Evolutionary conservation across 345 rosid genomes (phyloP).

Genomic region (Firmiana major): DNA sequence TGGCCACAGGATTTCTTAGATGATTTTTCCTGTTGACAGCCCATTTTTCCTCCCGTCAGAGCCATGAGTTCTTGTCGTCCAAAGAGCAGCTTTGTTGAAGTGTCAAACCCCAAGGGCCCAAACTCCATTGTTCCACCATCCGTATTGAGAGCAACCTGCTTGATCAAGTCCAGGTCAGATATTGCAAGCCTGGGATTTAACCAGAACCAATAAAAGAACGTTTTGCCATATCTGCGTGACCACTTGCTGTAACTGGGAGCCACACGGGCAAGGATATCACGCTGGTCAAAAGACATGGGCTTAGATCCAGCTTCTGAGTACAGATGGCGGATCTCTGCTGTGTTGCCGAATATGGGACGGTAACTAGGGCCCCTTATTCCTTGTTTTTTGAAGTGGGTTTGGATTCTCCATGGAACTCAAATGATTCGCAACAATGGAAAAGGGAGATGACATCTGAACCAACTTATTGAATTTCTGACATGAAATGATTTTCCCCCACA

Average conservation of each 20-base stretch:
- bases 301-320: slow-evolving; percentile 37
- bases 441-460: no score
- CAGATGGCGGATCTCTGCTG: slow-evolving; percentile 41
- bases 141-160: slow-evolving; percentile 42
- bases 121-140: slow-evolving; percentile 32
- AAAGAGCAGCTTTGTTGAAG: slow-evolving; percentile 52
- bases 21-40: slow-evolving; percentile 55
- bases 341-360: slow-evolving; percentile 59
- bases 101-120: slow-evolving; percentile 21
- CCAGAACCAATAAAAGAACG: slow-evolving; percentile 75
- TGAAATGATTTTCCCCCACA: no score
- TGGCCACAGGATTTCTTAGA: no score
- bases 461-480: no score
- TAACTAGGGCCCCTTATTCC: slow-evolving; percentile 47
- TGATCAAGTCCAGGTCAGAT: slow-evolving; percentile 53
- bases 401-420: slow-evolving; percentile 54
- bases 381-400: slow-evolving; percentile 41
- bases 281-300: slow-evolving; percentile 18
- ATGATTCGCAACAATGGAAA: no score
- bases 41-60: slow-evolving; percentile 59
- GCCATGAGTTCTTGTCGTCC: slow-evolving; percentile 54
- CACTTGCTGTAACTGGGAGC: slow-evolving; percentile 55
- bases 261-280: slow-evolving; percentile 37
- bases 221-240: slow-evolving; percentile 52
- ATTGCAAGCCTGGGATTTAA: slow-evolving; percentile 53